Evolutionary conservation across 352 stramenopile genomes (phyloP).

Genomic region (Pythium phragmitis): DNA sequence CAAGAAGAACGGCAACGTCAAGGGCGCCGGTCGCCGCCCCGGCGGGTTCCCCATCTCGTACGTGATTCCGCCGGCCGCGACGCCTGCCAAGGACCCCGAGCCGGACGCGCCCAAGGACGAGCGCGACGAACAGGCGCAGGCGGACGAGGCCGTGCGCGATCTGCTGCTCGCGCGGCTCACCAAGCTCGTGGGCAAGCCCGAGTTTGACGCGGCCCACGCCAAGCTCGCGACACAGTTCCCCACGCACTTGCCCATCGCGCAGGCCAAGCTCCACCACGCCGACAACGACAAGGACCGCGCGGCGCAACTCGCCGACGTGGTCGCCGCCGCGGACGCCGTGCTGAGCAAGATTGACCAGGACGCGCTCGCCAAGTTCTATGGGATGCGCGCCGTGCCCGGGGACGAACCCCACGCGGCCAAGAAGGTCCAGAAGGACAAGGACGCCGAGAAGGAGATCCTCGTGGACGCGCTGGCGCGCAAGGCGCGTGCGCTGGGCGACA

Average conservation of each 20-base stretch:
- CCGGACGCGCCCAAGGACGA: constrained; percentile 69
- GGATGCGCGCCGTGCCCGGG: constrained; percentile 52
- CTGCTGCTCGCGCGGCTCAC: constrained; percentile 61
- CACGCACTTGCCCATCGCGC: constrained; percentile 54
- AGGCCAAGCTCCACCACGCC: constrained; percentile 73
- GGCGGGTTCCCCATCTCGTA: constrained; percentile 76
- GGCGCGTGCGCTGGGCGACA: constrained; percentile 67
- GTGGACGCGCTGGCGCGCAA: constrained; percentile 67
- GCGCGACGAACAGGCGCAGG: constrained; percentile 59
- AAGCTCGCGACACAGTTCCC: constrained; percentile 55
- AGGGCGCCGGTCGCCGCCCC: constrained; percentile 57
- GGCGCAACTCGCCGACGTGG: constrained; percentile 44
- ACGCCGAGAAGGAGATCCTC: constrained; percentile 65
- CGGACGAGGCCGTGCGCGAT: constrained; percentile 73
- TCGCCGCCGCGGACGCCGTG: constrained; percentile 55
- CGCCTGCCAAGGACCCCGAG: constrained; percentile 57
- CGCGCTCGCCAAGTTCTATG: constrained; percentile 73
- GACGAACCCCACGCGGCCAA: constrained; percentile 53
- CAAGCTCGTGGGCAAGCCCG: constrained; percentile 68
- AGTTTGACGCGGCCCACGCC: constrained; percentile 55
- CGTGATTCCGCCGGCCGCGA: constrained; percentile 61
- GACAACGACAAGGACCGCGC: constrained; percentile 56
- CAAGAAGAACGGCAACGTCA: constrained; percentile 65
- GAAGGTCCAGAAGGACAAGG: constrained; percentile 77
- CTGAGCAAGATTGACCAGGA: constrained; percentile 61